Evolutionary conservation across 305 asterid species (phyloP).

Genomic region (Solanum hybrid): DNA sequence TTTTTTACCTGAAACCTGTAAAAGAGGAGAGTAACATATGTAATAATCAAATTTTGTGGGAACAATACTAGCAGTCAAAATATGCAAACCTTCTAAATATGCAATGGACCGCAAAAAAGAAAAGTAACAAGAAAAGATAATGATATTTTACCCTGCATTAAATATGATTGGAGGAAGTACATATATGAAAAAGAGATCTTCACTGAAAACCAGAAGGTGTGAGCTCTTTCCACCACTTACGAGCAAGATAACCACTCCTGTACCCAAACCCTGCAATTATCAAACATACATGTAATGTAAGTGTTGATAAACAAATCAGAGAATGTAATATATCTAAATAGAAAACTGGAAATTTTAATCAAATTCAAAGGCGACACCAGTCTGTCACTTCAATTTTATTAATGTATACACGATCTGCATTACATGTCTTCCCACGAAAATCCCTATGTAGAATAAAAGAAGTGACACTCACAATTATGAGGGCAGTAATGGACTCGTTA

Average conservation of each 20-base stretch:
- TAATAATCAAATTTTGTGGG: neutral
- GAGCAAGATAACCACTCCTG: conserved; percentile 53
- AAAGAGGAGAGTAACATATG: conserved; percentile 1
- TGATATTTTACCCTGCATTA: conserved; percentile 54
- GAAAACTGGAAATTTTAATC: neutral
- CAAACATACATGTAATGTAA: neutral
- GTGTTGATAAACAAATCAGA: neutral
- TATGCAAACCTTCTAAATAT: neutral
- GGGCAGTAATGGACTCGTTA: conserved; percentile 77
- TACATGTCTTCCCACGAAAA: neutral
- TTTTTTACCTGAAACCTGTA: conserved; percentile 94
- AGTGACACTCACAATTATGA: conserved; percentile 49
- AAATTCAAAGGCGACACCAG: neutral
- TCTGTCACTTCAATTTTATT: neutral
- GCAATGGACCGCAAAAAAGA: neutral
- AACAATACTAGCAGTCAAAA: neutral
- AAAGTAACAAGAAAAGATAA: neutral
- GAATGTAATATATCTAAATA: neutral
- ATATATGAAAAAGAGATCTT: conserved; percentile 83
- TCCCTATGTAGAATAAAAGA: neutral
- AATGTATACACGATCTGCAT: neutral
- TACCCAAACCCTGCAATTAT: conserved; percentile 46
- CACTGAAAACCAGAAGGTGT: conserved; percentile 69
- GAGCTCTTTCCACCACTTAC: conserved; percentile 63
- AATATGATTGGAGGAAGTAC: conserved; percentile 86